Evolutionary conservation across 192 early-diverging fungal genomes (phyloP).

Genomic region (Umbelopsis sp.): DNA sequence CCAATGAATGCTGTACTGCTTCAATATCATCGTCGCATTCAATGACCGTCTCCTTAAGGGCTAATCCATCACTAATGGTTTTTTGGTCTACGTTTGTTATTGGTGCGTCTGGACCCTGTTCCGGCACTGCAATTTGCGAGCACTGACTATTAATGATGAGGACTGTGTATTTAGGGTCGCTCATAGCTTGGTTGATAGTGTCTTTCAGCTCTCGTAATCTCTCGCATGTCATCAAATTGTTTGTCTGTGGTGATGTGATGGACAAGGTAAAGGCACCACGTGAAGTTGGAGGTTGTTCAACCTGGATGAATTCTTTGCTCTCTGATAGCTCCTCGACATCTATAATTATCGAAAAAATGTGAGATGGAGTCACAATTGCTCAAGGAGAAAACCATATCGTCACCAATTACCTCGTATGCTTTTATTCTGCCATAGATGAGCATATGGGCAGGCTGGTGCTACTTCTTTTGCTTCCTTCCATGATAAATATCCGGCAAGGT

Average conservation of each 20-base stretch:
- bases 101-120: slow-evolving; percentile 31
- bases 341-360: background rate
- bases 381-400: background rate
- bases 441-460: slow-evolving; percentile 51
- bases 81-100: slow-evolving; percentile 49
- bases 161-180: slow-evolving; percentile 30
- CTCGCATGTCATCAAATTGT: slow-evolving; percentile 36
- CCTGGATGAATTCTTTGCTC: slow-evolving; percentile 13
- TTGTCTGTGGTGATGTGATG: slow-evolving; percentile 43
- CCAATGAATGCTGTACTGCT: background rate
- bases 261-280: slow-evolving; percentile 38
- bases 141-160: slow-evolving; percentile 38
- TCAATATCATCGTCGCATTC: background rate
- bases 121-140: slow-evolving; percentile 18
- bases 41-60: slow-evolving; percentile 22
- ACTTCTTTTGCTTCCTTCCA: slow-evolving; percentile 46
- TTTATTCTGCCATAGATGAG: slow-evolving; percentile 58
- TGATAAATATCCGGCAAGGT: slow-evolving; percentile 42
- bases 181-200: slow-evolving; percentile 10
- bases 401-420: slow-evolving; percentile 29
- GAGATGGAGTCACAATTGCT: background rate
- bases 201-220: slow-evolving; percentile 40
- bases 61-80: slow-evolving; percentile 40
- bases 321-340: background rate
- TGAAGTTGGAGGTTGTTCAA: slow-evolving; percentile 12